Base-by-base conservation (phyloP, 2,329 filamentous ascomycete genomes). In the Trichophyton mentagrophytes region DNA sequence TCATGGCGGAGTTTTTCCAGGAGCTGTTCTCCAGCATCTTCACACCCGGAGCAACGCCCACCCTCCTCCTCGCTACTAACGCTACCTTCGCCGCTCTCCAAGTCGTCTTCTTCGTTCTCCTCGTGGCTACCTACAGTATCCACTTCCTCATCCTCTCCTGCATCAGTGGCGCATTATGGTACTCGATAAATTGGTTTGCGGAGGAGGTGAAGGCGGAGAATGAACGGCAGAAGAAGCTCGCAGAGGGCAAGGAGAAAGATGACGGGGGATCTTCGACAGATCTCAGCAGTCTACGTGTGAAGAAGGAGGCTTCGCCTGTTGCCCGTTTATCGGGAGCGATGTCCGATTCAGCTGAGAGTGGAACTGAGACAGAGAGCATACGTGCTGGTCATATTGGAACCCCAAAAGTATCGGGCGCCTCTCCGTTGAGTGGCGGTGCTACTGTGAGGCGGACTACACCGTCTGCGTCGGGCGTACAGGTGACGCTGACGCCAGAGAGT, bases 161-260 rank as follows among this genome's bases (percentile, higher is more conserved):
- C 62, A 79, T 99, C 8, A 89, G 85, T 65, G 91, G 78, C 36
- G 88, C 88, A 3, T 80, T 97, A 40, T 99, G 93, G 93, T 90
- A 83, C 78, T 84, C 88, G 61, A 91, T 97, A 76, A 97, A 97
- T 81, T 99, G 93, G 93, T 97, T 99, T 70, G 90, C 89, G 60
- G 76, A 77, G 53, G 92, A 86, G 70, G 73, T 86, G 59, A 55
- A 55, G 27, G 25, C 51, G n/a, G 51, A 55, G 17, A 55, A 17
- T 36, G 70, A 73, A 33, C 74, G 79, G 67, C 77, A 79, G 66
- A 78, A 81, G 64, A 78, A 78, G 17, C 78, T 73, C 65, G 72
- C 77, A 65, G 68, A 70, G 67, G 74, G 65, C 68, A 70, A 67
- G 74, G 76, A 63, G 78, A 81, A 66, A 65, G 61, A 66, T 67